Conservation (phyloP, 2,329 filamentous ascomycete species). For the Penicillium sp. region DNA sequence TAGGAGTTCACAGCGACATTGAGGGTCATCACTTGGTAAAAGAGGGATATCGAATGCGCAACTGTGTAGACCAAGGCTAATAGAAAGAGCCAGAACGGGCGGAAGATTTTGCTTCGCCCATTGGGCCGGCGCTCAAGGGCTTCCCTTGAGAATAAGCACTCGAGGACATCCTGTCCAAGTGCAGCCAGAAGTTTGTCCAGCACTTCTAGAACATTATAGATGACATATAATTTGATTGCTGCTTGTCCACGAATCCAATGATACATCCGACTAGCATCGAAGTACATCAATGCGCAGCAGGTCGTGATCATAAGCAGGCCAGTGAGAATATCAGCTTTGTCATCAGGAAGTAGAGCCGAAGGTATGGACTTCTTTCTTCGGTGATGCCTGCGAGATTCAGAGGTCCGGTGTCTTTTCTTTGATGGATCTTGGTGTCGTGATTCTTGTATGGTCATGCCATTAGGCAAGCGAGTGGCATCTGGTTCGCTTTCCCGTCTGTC, state of each 20-base stretch:
- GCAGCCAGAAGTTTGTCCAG: constrained; percentile 87
- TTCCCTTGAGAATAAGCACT: constrained; percentile 92
- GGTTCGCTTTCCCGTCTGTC: constrained; percentile 23
- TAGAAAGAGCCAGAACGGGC: constrained; percentile 88
- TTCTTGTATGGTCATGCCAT: constrained; percentile 22
- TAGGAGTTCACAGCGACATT: constrained; percentile 99
- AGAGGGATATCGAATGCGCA: constrained; percentile 80
- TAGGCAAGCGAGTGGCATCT: constrained; percentile 19
- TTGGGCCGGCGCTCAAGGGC: constrained; percentile 84
- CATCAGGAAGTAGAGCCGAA: constrained; percentile 78
- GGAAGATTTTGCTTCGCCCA: constrained; percentile 84
- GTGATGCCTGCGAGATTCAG: constrained; percentile 52
- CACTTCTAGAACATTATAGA: constrained; percentile 93
- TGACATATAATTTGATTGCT: constrained; percentile 97
- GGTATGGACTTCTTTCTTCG: constrained; percentile 79
- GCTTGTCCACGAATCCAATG: constrained; percentile 95
- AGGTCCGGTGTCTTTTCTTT: constrained; percentile 29
- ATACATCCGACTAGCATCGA: constrained; percentile 97
- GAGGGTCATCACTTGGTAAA: constrained; percentile 96
- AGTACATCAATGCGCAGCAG: constrained; percentile 79
- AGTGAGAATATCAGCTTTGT: constrained; percentile 94
- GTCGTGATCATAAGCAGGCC: constrained; percentile 85
- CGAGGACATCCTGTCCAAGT: constrained; percentile 91
- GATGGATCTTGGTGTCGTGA: constrained; percentile 20
- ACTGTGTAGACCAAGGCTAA: constrained; percentile 86